Evolutionary conservation across 2,329 filamentous ascomycete species (phyloP), one percentile per base, ranked within the genome.

Genomic region (Pseudogymnoascus sp.): DNA sequence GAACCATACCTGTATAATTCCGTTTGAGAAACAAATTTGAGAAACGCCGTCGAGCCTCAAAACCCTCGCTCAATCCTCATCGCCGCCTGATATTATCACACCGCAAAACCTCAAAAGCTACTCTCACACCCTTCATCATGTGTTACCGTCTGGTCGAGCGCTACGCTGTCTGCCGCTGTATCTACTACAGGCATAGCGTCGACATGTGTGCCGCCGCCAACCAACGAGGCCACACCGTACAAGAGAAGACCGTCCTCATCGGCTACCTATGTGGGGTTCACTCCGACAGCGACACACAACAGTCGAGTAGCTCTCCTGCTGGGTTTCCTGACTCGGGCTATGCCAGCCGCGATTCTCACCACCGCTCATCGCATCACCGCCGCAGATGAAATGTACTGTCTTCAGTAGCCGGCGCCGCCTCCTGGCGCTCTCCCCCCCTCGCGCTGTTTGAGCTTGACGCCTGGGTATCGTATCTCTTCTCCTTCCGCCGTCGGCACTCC

Each of bases 101-200:
- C 57, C 32, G 25, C 32, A 58, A 35, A 25, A 14, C 32, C 32
- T 28, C n/a, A 12, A 58, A 58, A 22, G 6, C 57, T 8, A 35
- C 57, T 28, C 30, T 38, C 32, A 58, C 57, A 22, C 32, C 30
- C 57, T 12, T 35, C 57, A 76, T 59, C 62, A 89, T 89, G 86
- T 90, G 87, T 71, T 86, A 87, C 70, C 83, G 87, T 73, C 78
- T 90, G 64, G 77, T 88, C 68, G 87, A 90, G 71, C 79, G 84
- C 65, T 90, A 85, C 74, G 81, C 85, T 14, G 85, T 86, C 62
- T 90, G 87, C 76, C 79, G 82, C 66, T 90, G 87, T 70, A 74
- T 88, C 63, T 89, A 90, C 74, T 82, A 87, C 75, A 77, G 81
- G 66, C 87, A 89, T 70, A 79, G 81, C 39, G 77, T 89, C 66